Conservation (phyloP, 2,329 filamentous ascomycete species). For the Diaporthe caulivora region DNA sequence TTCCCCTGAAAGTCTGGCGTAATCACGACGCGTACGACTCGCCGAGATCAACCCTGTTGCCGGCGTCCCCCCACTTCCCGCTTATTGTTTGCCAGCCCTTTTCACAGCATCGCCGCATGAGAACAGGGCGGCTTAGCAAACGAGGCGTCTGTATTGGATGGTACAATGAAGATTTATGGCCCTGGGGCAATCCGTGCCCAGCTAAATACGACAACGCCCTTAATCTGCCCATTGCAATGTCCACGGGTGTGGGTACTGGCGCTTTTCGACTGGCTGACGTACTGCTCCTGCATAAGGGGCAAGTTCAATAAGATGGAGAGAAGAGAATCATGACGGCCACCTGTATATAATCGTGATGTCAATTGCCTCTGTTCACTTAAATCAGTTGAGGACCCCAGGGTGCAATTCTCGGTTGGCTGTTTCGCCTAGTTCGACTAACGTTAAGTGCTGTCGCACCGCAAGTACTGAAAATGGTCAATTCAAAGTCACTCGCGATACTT, state of each 20-base stretch:
- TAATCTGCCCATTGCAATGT: not conserved
- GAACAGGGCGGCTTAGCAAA: constrained; percentile 12
- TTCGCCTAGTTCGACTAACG: not conserved
- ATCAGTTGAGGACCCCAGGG: not conserved
- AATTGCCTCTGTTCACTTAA: not conserved
- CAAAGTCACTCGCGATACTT: not conserved
- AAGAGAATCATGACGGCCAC: not conserved
- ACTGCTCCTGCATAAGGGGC: not conserved
- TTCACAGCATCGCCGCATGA: not conserved
- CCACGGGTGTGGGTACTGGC: not conserved
- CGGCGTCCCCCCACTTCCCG: constrained; percentile 2
- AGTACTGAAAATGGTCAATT: not conserved
- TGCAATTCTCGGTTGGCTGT: not conserved
- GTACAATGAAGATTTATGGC: not conserved
- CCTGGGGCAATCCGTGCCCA: not conserved
- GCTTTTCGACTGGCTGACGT: not conserved
- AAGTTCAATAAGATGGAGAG: not conserved
- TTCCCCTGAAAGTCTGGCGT: not conserved
- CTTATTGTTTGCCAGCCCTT: not conserved
- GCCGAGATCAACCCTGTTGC: not conserved
- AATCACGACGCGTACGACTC: constrained; percentile 20
- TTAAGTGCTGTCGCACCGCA: not conserved
- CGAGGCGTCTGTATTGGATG: not conserved
- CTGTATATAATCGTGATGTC: not conserved
- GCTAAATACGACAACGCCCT: not conserved